Base-by-base conservation (phyloP, 192 early-diverging fungal genomes). In the Gigaspora rosea region DNA sequence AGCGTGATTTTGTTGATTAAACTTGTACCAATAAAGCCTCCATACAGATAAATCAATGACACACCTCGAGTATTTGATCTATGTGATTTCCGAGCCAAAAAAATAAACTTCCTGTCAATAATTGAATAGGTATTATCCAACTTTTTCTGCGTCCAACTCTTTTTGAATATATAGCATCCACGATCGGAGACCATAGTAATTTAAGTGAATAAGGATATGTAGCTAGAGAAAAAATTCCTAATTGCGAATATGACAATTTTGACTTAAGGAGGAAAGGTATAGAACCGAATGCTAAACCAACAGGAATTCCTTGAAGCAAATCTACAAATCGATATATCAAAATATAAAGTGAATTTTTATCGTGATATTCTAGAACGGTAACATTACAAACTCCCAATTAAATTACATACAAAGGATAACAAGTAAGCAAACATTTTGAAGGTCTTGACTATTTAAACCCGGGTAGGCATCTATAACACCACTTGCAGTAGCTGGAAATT, bases 101-200 rank as follows among this genome's bases (percentile, higher is more conserved):
- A 74, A 97, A 92, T 77, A 93, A 77, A 1, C 92, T 15, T 9
- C 94, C 96, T 10, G 92, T 91, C 47, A 95, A 79, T 8, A 95
- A 84, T 82, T 99, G 97, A 75, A 99, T 98, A 22, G 97, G 97
- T n/a, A 97, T 89, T 57, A 99, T 98, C 97, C 97, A 99, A 63
- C 92, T 93, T 82, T 99, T 99, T 80, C 97, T 83, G 15, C 96
- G 88, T 20, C 97, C 97, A 74, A 99, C 78, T 46, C 82, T 83
- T 62, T 91, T 90, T 71, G 88, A 89, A 76, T 93, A 99, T 69
- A 94, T 79, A 4, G 95, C 92, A 79, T 99, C 97, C 5, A 99
- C 95, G 56, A 99, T 92, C 7, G 97, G 97, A 15, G 96, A 97
- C 97, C 97, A 99, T 51, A 99, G 85, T 35, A 99, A 90, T 86